Evolutionary conservation across 2,329 filamentous ascomycete species (phyloP), one percentile per base, ranked within the genome.

Genomic region (Penicillium sp.): DNA sequence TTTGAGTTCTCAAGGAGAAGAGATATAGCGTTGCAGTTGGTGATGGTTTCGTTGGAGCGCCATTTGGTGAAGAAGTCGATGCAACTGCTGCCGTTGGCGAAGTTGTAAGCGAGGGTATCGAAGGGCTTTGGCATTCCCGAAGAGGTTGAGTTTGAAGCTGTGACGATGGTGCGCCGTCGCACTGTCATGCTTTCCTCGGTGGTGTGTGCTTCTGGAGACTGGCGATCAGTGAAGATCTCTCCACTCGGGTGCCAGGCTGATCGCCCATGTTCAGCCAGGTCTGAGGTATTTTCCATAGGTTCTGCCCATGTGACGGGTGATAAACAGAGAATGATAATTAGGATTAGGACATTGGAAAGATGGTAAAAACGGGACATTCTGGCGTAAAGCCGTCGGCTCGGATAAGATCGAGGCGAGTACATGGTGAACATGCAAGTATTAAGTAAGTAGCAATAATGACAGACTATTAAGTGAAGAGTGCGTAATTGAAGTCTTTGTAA

Each of bases 1-100:
- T 81, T 83, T 9, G 93, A 97, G 58, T 89, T 91, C 85, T 96
- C 70, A 9, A 97, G 78, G 60, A 97, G 82, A 64, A 96, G 79
- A 1, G 92, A 96, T 53, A 97, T 79, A 0, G 93, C 90, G 61
- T 92, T 84, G 75, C 93, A 97, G 47, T 81, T 71, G 62, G 84
- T 81, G 63, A 94, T 91, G 3, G 83, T 85, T 6, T 80, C 68
- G 67, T 90, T 83, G 43, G 74, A 75, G 47, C 94, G 79, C 64
- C 96, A 84, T 2, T 71, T 71, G 47, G 82, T 78, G 70, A 96
- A 86, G 73, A 93, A 79, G 4, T 76, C 68, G 13, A 72, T 64
- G 43, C 78, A 80, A 47, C 77, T 74, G 10, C 73, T 39, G 26
- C 18, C 64, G 49, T 70, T 72, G 14, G 81, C 81, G 72, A 89